A percentile compares a stretch with the other conserved stretches of the same genome.
Conservation (phyloP, 148 eudicot species). For the Dysphania ambrosioides region DNA sequence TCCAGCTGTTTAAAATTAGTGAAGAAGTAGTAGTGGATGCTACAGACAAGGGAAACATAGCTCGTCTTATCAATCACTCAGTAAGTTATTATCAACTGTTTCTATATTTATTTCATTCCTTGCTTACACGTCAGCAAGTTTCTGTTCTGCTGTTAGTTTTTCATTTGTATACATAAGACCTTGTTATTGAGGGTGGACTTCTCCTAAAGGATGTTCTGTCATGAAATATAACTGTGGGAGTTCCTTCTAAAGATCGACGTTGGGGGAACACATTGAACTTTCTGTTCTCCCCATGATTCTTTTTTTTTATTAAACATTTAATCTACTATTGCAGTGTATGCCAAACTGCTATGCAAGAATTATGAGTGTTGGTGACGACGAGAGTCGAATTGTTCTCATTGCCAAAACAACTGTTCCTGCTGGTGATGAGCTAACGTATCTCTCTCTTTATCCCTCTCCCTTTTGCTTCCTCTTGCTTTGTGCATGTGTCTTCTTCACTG, state of each 20-base stretch:
- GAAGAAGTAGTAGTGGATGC: conserved; percentile 98
- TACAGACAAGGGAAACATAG: conserved; percentile 90
- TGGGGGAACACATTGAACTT: neutral
- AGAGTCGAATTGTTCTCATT: conserved; percentile 76
- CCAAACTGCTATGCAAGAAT: conserved; percentile 84
- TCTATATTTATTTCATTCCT: neutral
- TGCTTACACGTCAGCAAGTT: neutral
- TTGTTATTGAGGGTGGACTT: neutral
- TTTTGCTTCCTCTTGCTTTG: neutral
- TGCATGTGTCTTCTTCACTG: neutral
- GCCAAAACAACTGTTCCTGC: conserved; percentile 62
- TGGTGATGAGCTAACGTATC: conserved; percentile 74
- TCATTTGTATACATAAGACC: neutral
- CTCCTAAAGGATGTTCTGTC: neutral
- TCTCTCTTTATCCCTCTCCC: conserved; percentile 21
- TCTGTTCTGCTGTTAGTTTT: neutral
- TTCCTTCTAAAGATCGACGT: neutral
- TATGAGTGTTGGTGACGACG: conserved; percentile 77
- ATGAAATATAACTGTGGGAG: neutral
- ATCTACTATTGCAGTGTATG: conserved; percentile 47
- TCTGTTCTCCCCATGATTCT: neutral
- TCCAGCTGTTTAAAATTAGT: conserved; percentile 94
- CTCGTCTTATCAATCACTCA: conserved; percentile 94
- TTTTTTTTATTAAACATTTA: neutral
- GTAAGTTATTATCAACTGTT: conserved; percentile 38